These are phyloP conservation scores for Pelargonium fulgidum DNA, from an alignment of 441 rosid species.

Conservation along the genomic window DNA sequence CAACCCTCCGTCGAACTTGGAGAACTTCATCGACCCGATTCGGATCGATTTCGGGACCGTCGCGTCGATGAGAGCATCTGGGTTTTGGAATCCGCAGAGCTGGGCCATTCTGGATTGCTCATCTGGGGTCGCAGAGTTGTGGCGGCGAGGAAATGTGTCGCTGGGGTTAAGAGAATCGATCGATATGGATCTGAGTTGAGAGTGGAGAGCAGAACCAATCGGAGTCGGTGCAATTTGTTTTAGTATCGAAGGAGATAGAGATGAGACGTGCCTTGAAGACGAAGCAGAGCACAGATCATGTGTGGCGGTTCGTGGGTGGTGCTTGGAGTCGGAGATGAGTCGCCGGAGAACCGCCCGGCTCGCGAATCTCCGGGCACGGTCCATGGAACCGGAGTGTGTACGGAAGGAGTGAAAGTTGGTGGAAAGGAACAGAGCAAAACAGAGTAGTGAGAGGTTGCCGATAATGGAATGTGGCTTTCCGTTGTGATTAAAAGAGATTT, in stretches of 20 bases:
- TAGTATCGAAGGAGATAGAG: constrained; percentile 44
- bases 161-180: constrained; percentile 61
- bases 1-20: constrained; percentile 75
- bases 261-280: constrained; percentile 60
- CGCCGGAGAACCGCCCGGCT: constrained; percentile 71
- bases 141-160: constrained; percentile 84
- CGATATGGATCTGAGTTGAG: constrained; percentile 61
- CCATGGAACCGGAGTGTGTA: constrained; percentile 38
- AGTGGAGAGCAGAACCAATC: constrained; percentile 28
- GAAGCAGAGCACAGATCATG: constrained; percentile 26
- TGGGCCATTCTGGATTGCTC: constrained; percentile 73
- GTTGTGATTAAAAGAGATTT: neutral
- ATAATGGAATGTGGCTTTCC: neutral
- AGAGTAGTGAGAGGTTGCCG: neutral
- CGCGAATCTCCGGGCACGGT: constrained; percentile 80
- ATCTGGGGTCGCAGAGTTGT: constrained; percentile 85
- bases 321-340: constrained; percentile 49
- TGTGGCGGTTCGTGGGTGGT: constrained; percentile 34
- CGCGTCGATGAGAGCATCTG: constrained; percentile 68
- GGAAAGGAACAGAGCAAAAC: neutral
- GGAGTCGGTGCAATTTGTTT: constrained; percentile 6
- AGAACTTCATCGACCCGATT: constrained; percentile 69
- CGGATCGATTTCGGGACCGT: constrained; percentile 94
- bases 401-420: neutral
- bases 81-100: constrained; percentile 57